phyloP scores from a whole-genome alignment of 2,329 filamentous ascomycete species.

The Diplodia seriata region DNA sequence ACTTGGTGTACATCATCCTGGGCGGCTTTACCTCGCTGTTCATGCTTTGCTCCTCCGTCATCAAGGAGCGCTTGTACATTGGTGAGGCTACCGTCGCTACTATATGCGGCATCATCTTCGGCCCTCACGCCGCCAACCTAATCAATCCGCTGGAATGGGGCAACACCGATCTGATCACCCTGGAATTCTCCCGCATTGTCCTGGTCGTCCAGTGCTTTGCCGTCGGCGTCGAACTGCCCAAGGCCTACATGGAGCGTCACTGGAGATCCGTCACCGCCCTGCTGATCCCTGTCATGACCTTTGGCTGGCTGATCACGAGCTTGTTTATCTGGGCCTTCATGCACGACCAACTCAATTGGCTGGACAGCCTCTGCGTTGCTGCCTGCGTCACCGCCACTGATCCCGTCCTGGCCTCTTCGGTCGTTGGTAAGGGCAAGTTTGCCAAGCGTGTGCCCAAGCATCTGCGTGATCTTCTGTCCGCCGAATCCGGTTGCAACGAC shows the following conservation, averaged over 20 bases:
- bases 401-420: conserved; percentile 93
- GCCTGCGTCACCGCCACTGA: conserved; percentile 98
- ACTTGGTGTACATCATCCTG: conserved; percentile 97
- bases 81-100: conserved; percentile 96
- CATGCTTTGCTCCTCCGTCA: conserved; percentile 97
- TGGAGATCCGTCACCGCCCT: conserved; percentile 92
- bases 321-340: conserved; percentile 93
- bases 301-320: conserved; percentile 91
- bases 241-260: conserved; percentile 96
- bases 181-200: conserved; percentile 89
- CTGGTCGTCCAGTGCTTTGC: conserved; percentile 93
- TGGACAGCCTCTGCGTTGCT: conserved; percentile 84
- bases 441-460: conserved; percentile 97
- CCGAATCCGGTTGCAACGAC: conserved; percentile 98
- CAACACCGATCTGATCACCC: conserved; percentile 82
- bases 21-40: conserved; percentile 97
- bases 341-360: conserved; percentile 77
- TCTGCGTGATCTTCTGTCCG: conserved; percentile 90
- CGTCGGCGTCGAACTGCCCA: conserved; percentile 87
- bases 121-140: conserved; percentile 80
- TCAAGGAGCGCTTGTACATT: conserved; percentile 98
- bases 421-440: conserved; percentile 98
- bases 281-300: conserved; percentile 95
- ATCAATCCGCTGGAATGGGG: conserved; percentile 81
- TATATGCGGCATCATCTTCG: conserved; percentile 86